Conservation (phyloP, 805 yeast species). For the Hanseniaspora nectarophila region DNA sequence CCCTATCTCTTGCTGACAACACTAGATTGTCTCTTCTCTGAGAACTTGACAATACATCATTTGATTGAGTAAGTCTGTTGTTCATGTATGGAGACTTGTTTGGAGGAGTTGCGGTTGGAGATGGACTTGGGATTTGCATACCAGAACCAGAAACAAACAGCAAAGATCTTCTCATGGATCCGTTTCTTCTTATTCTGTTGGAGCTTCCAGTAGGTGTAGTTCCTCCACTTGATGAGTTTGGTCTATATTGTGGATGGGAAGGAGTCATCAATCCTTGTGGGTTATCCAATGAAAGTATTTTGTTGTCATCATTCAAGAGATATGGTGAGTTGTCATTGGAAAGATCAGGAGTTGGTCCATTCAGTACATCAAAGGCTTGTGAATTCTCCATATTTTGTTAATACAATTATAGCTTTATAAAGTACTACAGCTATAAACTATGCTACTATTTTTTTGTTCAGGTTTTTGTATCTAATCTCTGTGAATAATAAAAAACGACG, state of each 20-base stretch:
- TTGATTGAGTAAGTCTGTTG: neutral
- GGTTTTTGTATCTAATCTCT: too few species aligned
- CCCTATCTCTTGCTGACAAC: neutral
- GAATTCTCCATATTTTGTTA: neutral
- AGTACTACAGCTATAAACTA: too few species aligned
- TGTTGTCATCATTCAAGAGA: neutral
- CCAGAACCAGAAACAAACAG: constrained; percentile 14
- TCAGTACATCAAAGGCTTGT: neutral
- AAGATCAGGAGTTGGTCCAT: neutral
- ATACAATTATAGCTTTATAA: too few species aligned
- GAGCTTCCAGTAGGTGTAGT: neutral
- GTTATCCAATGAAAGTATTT: neutral
- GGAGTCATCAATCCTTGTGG: neutral
- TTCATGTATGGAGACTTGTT: neutral
- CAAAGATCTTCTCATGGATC: constrained; percentile 14
- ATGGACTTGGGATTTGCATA: constrained; percentile 11
- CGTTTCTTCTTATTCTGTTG: constrained; percentile 10
- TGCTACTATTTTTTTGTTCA: too few species aligned
- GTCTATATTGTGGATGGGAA: constrained; percentile 7
- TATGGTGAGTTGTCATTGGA: neutral
- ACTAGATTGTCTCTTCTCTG: neutral
- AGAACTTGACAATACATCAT: neutral
- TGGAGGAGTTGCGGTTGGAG: neutral
- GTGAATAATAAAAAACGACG: too few species aligned
- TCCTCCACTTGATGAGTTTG: neutral